A percentile compares a stretch with the other conserved stretches of the same genome.
These are phyloP conservation scores for Spergularia marina DNA, from an alignment of 148 eudicot genomes.

Conservation along the genomic window DNA sequence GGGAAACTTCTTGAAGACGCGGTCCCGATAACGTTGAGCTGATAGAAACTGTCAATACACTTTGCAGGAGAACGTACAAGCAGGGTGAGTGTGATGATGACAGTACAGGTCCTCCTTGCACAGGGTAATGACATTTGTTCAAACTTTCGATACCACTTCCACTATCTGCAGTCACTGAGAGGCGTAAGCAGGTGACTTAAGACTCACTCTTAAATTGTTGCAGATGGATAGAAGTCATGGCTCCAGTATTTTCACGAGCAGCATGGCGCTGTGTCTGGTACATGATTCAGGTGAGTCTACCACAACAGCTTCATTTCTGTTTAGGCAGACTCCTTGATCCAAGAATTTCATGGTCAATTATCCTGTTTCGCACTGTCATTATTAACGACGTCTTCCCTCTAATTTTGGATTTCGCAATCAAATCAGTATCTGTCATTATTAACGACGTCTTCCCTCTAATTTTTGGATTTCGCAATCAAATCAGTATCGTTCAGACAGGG, in stretches of 20 bases:
- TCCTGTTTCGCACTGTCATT: too few relatives aligned
- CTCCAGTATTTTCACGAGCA: slow-evolving; percentile 85
- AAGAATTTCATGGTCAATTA: too few relatives aligned
- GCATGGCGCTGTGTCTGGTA: slow-evolving; percentile 98
- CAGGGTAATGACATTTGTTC: slow-evolving; percentile 51
- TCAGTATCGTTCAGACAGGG: background rate
- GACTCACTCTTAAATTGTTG: slow-evolving; percentile 13
- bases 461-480: background rate
- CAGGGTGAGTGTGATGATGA: slow-evolving; percentile 56
- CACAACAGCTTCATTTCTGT: too few relatives aligned
- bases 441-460: too few relatives aligned
- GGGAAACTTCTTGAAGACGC: too few relatives aligned
- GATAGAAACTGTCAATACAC: background rate
- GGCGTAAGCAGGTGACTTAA: background rate
- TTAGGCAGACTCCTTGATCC: too few relatives aligned
- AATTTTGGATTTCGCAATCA: background rate
- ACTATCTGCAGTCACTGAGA: background rate
- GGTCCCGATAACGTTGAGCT: background rate
- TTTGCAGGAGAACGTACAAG: slow-evolving; percentile 73
- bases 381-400: too few relatives aligned
- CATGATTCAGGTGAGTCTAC: slow-evolving; percentile 71
- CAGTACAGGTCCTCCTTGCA: slow-evolving; percentile 85
- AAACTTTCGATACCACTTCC: background rate
- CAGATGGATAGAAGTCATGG: slow-evolving; percentile 99
- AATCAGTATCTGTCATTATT: background rate